A percentile compares a stretch with the other conserved stretches of the same genome.
phyloP scores from a whole-genome alignment of 2,329 filamentous ascomycete genomes.

The Endoconidiophora laricicola region DNA sequence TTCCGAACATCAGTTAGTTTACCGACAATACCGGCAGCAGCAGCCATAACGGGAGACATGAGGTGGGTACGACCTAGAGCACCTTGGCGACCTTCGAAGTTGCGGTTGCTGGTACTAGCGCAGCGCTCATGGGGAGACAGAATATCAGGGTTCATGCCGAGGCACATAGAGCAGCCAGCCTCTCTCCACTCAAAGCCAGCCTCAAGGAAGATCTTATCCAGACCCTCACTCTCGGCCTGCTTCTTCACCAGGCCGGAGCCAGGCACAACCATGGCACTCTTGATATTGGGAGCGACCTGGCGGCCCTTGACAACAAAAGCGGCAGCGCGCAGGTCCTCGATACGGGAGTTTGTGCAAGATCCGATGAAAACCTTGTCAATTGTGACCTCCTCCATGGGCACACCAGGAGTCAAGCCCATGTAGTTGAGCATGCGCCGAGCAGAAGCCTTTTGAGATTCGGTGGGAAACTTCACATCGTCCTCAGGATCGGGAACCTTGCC shows the following conservation, averaged over 20 bases:
- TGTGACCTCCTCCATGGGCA: constrained; percentile 76
- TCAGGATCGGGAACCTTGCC: constrained; percentile 81
- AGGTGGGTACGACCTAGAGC: constrained; percentile 81
- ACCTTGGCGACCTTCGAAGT: constrained; percentile 93
- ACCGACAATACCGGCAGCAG: constrained; percentile 69
- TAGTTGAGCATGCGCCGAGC: constrained; percentile 79
- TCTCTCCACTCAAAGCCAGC: constrained; percentile 97
- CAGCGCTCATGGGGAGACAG: constrained; percentile 83
- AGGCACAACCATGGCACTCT: constrained; percentile 89
- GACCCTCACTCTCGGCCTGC: constrained; percentile 76
- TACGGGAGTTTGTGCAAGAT: constrained; percentile 92
- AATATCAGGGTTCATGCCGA: constrained; percentile 99
- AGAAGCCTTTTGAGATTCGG: constrained; percentile 61
- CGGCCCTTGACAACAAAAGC: constrained; percentile 74
- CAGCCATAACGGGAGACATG: constrained; percentile 95
- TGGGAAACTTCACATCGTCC: constrained; percentile 44
- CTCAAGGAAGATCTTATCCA: constrained; percentile 81
- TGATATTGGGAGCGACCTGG: constrained; percentile 76
- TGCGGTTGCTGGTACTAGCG: constrained; percentile 89
- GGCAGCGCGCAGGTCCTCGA: constrained; percentile 84
- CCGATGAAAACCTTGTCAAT: constrained; percentile 97
- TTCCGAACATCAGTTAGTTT: constrained; percentile 86
- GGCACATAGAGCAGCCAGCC: constrained; percentile 96
- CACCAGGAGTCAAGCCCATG: constrained; percentile 82
- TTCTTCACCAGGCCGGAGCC: constrained; percentile 89